Conservation (phyloP, 2,329 filamentous ascomycete genomes). For the Chaetomiaceae sp. region DNA sequence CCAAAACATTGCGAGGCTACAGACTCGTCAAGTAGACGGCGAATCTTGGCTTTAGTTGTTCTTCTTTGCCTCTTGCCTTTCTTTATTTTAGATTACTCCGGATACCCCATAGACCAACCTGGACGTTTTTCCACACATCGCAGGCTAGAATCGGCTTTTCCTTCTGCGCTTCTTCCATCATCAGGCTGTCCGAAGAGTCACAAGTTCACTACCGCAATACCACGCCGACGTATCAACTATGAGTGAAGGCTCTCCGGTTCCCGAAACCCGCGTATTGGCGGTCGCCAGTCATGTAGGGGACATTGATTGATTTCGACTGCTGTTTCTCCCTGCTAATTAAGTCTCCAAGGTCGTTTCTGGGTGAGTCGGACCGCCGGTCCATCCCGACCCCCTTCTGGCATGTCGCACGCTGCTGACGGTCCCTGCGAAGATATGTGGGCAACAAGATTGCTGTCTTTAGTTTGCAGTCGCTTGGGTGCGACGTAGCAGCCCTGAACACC, state of each 20-base stretch:
- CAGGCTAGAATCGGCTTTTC: constrained; percentile 4
- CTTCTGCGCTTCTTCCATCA: background rate
- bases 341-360: constrained; percentile 62
- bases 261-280: constrained; percentile 68
- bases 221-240: constrained; percentile 27
- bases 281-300: constrained; percentile 87
- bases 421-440: constrained; percentile 67
- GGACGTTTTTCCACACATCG: background rate
- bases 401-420: constrained; percentile 1
- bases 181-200: background rate
- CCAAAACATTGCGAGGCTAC: no score
- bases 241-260: constrained; percentile 41
- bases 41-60: background rate
- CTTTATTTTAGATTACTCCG: background rate
- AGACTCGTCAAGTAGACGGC: background rate
- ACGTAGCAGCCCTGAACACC: constrained; percentile 90
- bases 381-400: background rate
- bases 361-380: constrained; percentile 43
- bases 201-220: background rate
- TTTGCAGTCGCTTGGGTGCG: constrained; percentile 88
- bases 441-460: constrained; percentile 97
- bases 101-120: constrained; percentile 13
- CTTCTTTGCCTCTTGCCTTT: background rate
- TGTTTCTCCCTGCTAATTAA: constrained; percentile 20
- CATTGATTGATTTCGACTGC: constrained; percentile 4